phyloP scores from a whole-genome alignment of 345 rosid species.

The Melaleuca alternifolia region DNA sequence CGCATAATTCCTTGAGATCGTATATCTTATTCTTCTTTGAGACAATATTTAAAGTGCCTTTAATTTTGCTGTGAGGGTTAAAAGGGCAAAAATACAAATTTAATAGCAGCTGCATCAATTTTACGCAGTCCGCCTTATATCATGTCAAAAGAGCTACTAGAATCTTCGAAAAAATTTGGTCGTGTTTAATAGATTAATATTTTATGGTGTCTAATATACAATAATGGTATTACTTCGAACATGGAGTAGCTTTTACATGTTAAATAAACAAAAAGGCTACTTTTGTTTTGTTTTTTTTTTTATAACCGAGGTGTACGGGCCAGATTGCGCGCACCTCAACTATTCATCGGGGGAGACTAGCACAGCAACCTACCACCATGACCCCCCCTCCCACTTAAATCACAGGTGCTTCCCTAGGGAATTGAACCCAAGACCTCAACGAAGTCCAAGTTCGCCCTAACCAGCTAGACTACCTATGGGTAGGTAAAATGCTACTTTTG shows the following conservation, averaged over 20 bases:
- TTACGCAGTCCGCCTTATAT: background rate
- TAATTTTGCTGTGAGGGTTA: background rate
- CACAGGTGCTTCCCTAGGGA: too few species aligned
- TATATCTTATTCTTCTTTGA: background rate
- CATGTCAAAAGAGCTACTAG: background rate
- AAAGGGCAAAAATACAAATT: background rate
- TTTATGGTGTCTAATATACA: background rate
- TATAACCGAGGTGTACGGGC: too few species aligned
- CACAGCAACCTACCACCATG: too few species aligned
- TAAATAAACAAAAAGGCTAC: too few species aligned
- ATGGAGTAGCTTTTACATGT: background rate
- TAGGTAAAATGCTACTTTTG: background rate
- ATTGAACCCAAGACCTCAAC: too few species aligned
- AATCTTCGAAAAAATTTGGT: background rate
- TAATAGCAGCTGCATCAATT: background rate
- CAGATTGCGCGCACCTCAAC: too few species aligned
- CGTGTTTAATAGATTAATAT: background rate
- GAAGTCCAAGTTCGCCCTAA: too few species aligned
- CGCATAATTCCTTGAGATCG: background rate
- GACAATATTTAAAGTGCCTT: background rate
- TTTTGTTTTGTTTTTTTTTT: too few species aligned
- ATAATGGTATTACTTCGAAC: background rate
- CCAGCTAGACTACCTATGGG: too few species aligned
- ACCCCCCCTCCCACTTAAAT: too few species aligned
- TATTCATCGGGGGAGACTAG: too few species aligned